Base-by-base conservation (phyloP, 2,329 filamentous ascomycete genomes). In the Phialophora chinensis region DNA sequence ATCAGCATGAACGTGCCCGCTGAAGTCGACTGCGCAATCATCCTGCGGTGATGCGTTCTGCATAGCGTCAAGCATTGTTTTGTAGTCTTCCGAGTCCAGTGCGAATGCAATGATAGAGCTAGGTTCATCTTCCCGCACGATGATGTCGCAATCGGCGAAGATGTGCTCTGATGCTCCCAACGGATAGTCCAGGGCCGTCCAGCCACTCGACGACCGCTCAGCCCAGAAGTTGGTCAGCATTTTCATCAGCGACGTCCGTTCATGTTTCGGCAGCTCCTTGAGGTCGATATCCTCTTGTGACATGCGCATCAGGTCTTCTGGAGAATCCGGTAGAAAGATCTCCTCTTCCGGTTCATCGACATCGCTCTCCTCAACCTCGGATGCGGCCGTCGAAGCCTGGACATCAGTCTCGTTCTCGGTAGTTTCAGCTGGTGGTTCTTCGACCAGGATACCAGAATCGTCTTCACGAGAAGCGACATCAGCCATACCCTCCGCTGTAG, bases 161-260 rank as follows among this genome's bases (percentile, higher is more conserved):
- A 99, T 93, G 77, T 99, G 95, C 76, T 99, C 95, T 17, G 90
- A 91, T 54, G 90, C 84, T 71, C 87, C 91, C 69, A 98, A 86
- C 2, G 96, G 96, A 74, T 99, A 99, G 62, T 99, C 95, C 23
- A 99, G 85, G 25, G 90, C 87, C 5, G 90, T 86, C 95, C 95
- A 99, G 44, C 94, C 93, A 77, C 93, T 97, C 27, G 96, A 92
- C 56, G 95, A 98, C 61, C 95, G 88, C 79, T 99, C 96, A 2
- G 95, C 96, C 95, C 95, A 99, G 78, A 99, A 99, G 74, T 94
- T 97, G 17, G 93, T 95, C 54, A 99, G 84, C 82, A 97, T 93
- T 76, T 96, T 97, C 87, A 99, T 90, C 71, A 98, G 82, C 54
- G 93, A 97, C 65, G 89, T 93, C 77, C 94, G 95, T 75, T 97